Percentiles rank a stretch among this genome's conserved stretches.
Evolutionary conservation across 208 protist genomes (phyloP).

Genomic region (Leptomonas seymouri): DNA sequence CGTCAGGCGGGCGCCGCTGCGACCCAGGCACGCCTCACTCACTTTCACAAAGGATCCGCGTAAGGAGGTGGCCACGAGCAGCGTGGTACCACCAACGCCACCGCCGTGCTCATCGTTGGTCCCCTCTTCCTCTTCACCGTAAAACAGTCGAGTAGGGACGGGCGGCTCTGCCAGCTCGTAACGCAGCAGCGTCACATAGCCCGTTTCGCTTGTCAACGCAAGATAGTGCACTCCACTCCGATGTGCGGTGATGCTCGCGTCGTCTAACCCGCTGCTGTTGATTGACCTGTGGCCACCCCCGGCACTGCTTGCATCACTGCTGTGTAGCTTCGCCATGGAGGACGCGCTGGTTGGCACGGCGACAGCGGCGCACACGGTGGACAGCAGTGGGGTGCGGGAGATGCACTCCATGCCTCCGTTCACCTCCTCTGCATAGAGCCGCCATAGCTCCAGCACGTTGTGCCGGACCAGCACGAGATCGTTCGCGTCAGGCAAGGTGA

Average conservation of each 20-base stretch:
- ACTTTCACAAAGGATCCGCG: slow-evolving; percentile 92
- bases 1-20: slow-evolving; percentile 96
- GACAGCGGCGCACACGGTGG: slow-evolving; percentile 60
- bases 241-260: slow-evolving; percentile 18
- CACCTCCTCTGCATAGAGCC: slow-evolving; percentile 47
- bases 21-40: slow-evolving; percentile 96
- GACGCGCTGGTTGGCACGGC: slow-evolving; percentile 62
- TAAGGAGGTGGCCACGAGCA: slow-evolving; percentile 63
- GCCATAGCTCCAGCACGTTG: slow-evolving; percentile 75
- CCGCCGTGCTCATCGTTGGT: neutral
- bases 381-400: slow-evolving; percentile 60
- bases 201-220: slow-evolving; percentile 94
- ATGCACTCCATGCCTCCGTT: slow-evolving; percentile 62
- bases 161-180: slow-evolving; percentile 86
- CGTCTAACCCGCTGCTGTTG: slow-evolving; percentile 12
- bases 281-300: no score
- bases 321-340: slow-evolving; percentile 23
- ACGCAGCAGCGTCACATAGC: slow-evolving; percentile 94
- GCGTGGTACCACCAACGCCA: slow-evolving; percentile 4
- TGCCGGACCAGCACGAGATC: slow-evolving; percentile 78
- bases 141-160: slow-evolving; percentile 39
- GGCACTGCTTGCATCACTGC: no score
- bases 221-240: slow-evolving; percentile 88
- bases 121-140: slow-evolving; percentile 18
- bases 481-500: slow-evolving; percentile 66